phyloP scores from a whole-genome alignment of 2,329 filamentous ascomycete species.

The Sarocladium oryzae region DNA sequence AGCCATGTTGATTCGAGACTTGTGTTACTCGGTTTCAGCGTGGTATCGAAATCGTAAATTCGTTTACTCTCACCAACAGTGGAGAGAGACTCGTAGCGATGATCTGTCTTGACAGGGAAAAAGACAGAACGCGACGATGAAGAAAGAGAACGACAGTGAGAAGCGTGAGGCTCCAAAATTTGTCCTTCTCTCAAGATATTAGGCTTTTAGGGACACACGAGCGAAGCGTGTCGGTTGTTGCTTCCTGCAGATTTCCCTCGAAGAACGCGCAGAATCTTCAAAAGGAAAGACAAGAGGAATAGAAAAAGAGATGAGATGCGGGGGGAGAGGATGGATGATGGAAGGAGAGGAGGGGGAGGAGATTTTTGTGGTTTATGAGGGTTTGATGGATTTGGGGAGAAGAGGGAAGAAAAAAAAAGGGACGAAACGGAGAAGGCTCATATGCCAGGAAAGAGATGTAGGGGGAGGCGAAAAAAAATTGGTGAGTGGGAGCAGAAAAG shows the following conservation, averaged over 20 bases:
- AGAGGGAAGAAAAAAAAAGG: constrained; percentile 10
- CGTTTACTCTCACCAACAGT: constrained; percentile 17
- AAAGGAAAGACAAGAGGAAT: constrained; percentile 38
- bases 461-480: constrained; percentile 13
- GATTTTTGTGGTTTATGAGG: constrained; percentile 21
- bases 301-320: constrained; percentile 15
- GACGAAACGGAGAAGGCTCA: constrained; percentile 1
- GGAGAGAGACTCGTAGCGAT: constrained; percentile 15
- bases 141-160: constrained; percentile 20
- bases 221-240: constrained; percentile 11
- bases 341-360: constrained; percentile 24
- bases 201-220: constrained; percentile 17
- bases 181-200: constrained; percentile 25
- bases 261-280: constrained; percentile 40
- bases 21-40: constrained; percentile 15
- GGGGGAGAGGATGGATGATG: constrained; percentile 14
- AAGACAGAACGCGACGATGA: constrained; percentile 22
- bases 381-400: constrained; percentile 17
- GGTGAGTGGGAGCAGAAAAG: constrained; percentile 8
- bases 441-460: not conserved
- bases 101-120: constrained; percentile 15
- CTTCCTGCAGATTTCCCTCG: constrained; percentile 20
- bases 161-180: constrained; percentile 12
- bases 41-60: constrained; percentile 14
- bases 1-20: constrained; percentile 52